Conservation (phyloP, 1,284 basidiomycete species). For the Phylloporus sp. region DNA sequence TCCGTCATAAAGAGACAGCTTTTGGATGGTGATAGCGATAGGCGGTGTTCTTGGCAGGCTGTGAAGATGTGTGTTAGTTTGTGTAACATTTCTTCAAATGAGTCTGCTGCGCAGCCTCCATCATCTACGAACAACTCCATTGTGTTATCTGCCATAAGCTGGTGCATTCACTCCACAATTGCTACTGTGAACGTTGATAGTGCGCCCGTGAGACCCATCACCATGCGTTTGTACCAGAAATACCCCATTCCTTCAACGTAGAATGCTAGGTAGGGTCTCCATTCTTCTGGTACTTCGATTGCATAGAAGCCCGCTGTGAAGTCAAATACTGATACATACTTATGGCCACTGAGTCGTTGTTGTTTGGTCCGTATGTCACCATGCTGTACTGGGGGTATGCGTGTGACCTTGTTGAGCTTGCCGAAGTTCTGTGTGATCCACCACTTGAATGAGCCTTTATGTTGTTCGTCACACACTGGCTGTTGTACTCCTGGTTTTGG, state of each 20-base stretch:
- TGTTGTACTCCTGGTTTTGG: too few species aligned
- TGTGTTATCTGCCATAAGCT: not conserved
- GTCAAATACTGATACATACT: not conserved
- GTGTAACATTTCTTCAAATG: not conserved
- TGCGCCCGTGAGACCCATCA: not conserved
- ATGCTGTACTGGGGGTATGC: not conserved
- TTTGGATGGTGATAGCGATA: not conserved
- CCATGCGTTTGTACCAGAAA: not conserved
- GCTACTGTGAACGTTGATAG: not conserved
- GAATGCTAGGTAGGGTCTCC: not conserved
- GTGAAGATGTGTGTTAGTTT: not conserved
- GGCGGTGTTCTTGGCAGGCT: not conserved
- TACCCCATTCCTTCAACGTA: not conserved
- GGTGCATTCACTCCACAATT: not conserved
- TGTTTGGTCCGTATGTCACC: not conserved
- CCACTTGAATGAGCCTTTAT: not conserved
- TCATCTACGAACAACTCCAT: not conserved
- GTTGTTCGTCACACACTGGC: not conserved
- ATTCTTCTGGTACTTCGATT: not conserved
- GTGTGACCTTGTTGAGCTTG: not conserved
- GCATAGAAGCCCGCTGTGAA: not conserved
- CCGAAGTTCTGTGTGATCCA: not conserved
- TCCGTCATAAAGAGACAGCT: not conserved
- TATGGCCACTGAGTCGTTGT: not conserved
- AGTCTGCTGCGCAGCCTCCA: not conserved